Conservation (phyloP, 192 early-diverging fungal genomes). For the Dimargaris verticillata region DNA sequence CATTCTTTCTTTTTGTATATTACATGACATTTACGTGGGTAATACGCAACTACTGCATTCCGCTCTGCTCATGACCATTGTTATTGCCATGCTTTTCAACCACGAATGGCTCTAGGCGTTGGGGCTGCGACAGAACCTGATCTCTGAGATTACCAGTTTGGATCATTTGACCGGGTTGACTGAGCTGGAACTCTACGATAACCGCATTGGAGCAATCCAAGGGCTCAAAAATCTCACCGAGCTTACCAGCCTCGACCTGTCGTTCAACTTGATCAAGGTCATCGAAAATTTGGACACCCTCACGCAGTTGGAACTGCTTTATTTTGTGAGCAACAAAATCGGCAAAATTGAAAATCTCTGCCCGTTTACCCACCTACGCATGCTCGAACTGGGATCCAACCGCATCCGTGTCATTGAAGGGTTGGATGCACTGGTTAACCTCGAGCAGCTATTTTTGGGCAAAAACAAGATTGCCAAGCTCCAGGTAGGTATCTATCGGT, state of each 20-base stretch:
- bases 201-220: conserved; percentile 62
- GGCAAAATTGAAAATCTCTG: conserved; percentile 60
- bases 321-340: conserved; percentile 89
- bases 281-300: conserved; percentile 53
- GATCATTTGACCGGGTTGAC: conserved; percentile 32
- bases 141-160: conserved; percentile 49
- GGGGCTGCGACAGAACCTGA: conserved; percentile 69
- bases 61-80: neutral
- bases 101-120: conserved; percentile 33
- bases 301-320: conserved; percentile 51
- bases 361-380: conserved; percentile 45
- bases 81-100: neutral
- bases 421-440: conserved; percentile 55
- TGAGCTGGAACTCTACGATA: conserved; percentile 94
- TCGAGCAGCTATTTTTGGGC: conserved; percentile 87
- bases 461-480: conserved; percentile 91
- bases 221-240: conserved; percentile 37
- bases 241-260: conserved; percentile 65
- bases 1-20: neutral
- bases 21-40: neutral
- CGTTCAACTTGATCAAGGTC: conserved; percentile 85
- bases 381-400: conserved; percentile 90
- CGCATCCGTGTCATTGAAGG: conserved; percentile 75
- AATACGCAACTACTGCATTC: neutral
- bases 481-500: conserved; percentile 27